phyloP scores from a whole-genome alignment of 2,329 filamentous ascomycete species.

The Pyrenophora seminiperda region DNA sequence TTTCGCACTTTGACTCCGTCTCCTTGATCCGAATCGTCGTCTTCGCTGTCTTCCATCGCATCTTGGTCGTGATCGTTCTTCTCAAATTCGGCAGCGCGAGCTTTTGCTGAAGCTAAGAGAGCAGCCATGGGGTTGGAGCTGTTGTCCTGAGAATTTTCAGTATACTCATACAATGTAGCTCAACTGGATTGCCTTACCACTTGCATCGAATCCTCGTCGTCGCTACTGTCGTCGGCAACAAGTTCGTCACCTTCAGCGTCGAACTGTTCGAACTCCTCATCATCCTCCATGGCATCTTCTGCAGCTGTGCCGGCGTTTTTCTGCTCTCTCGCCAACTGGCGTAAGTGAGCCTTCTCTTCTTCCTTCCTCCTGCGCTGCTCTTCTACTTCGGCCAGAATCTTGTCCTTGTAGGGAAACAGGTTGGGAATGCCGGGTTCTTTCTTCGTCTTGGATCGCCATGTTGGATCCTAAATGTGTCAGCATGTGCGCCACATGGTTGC shows the following conservation, averaged over 20 bases:
- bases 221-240: conserved; percentile 54
- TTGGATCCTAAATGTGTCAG: conserved; percentile 70
- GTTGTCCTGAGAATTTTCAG: conserved; percentile 57
- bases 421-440: conserved; percentile 99
- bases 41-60: conserved; percentile 63
- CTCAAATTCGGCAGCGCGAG: conserved; percentile 77
- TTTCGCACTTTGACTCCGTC: conserved; percentile 41
- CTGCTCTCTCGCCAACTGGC: conserved; percentile 67
- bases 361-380: conserved; percentile 80
- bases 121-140: conserved; percentile 88
- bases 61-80: conserved; percentile 64
- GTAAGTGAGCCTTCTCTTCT: conserved; percentile 71
- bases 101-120: conserved; percentile 81
- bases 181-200: conserved; percentile 45
- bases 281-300: conserved; percentile 46
- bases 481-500: background rate
- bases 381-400: conserved; percentile 91
- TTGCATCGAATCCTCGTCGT: conserved; percentile 63
- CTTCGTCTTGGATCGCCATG: conserved; percentile 94
- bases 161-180: background rate
- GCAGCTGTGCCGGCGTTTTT: conserved; percentile 44
- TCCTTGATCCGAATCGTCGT: conserved; percentile 54
- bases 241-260: conserved; percentile 61
- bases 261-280: conserved; percentile 41
- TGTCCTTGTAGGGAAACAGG: conserved; percentile 96